These are phyloP conservation scores for Trypanosoma cruzi DNA, from an alignment of 208 protist genomes.

Conservation along the genomic window DNA sequence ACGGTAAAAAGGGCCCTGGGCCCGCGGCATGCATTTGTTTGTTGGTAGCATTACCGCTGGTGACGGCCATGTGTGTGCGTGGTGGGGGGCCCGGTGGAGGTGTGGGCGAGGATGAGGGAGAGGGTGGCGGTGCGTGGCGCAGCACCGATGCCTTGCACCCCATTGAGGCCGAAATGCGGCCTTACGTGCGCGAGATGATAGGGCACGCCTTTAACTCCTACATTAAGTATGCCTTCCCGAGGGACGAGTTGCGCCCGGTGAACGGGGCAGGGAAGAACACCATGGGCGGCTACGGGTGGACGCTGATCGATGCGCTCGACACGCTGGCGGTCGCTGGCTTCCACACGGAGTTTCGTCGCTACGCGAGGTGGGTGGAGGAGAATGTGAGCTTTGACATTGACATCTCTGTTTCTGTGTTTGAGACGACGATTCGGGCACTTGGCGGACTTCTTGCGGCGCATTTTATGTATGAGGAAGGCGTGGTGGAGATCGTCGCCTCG, in stretches of 20 bases:
- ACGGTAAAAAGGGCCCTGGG: too few relatives aligned
- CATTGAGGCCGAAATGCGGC: conserved; percentile 45
- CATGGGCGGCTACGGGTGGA: conserved; percentile 66
- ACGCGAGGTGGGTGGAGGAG: conserved; percentile 56
- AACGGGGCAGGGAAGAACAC: conserved; percentile 43
- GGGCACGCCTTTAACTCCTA: conserved; percentile 83
- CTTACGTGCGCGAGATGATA: conserved; percentile 85
- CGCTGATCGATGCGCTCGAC: conserved; percentile 87
- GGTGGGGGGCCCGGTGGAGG: neutral
- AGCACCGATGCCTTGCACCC: conserved; percentile 27
- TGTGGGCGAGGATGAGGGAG: neutral
- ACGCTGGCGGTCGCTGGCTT: conserved; percentile 48
- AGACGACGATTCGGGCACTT: conserved; percentile 85
- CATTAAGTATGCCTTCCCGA: conserved; percentile 88
- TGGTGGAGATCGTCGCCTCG: too few relatives aligned
- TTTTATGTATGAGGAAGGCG: too few relatives aligned
- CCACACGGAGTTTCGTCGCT: conserved; percentile 40
- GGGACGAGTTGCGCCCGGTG: conserved; percentile 83
- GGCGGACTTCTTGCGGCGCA: too few relatives aligned
- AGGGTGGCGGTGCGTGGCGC: conserved; percentile 8
- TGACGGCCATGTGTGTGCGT: neutral
- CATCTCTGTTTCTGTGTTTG: conserved; percentile 81
- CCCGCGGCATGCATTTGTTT: neutral
- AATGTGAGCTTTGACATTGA: conserved; percentile 71
- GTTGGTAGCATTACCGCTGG: neutral